Evolutionary conservation across 768 basidiomycete species (phyloP).

Genomic region (Leucosporidium yakuticum): DNA sequence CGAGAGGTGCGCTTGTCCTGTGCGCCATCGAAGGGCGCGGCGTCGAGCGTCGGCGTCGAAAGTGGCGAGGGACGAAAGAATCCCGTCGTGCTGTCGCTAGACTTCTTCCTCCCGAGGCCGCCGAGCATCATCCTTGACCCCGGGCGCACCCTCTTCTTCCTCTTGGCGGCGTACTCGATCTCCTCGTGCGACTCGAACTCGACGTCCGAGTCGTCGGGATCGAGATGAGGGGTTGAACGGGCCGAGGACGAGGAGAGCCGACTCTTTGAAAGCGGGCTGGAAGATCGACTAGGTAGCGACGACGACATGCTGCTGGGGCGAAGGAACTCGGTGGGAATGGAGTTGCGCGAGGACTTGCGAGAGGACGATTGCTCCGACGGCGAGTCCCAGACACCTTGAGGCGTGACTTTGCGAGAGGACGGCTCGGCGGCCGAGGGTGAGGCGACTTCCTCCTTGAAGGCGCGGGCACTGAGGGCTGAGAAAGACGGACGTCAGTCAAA

Average conservation of each 20-base stretch:
- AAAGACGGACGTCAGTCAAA: too few species aligned
- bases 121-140: conserved; percentile 16
- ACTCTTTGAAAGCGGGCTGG: background rate
- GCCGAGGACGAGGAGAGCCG: background rate
- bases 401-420: conserved; percentile 3
- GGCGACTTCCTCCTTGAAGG: conserved; percentile 16
- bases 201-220: conserved; percentile 11
- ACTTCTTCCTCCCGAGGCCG: conserved; percentile 14
- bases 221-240: background rate
- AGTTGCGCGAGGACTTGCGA: background rate
- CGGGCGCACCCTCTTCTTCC: conserved; percentile 2
- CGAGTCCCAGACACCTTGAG: background rate
- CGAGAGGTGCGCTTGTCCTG: conserved; percentile 8
- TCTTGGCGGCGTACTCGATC: conserved; percentile 11
- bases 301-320: background rate
- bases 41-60: conserved; percentile 3
- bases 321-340: conserved; percentile 11
- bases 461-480: conserved; percentile 7
- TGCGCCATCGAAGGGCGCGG: background rate
- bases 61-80: conserved; percentile 1
- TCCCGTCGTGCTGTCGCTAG: conserved; percentile 3
- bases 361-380: background rate
- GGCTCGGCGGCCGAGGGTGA: background rate
- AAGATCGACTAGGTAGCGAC: background rate
- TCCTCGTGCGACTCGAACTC: background rate